Evolutionary conservation across 345 rosid genomes (phyloP).

Genomic region (Triadica sebifera): DNA sequence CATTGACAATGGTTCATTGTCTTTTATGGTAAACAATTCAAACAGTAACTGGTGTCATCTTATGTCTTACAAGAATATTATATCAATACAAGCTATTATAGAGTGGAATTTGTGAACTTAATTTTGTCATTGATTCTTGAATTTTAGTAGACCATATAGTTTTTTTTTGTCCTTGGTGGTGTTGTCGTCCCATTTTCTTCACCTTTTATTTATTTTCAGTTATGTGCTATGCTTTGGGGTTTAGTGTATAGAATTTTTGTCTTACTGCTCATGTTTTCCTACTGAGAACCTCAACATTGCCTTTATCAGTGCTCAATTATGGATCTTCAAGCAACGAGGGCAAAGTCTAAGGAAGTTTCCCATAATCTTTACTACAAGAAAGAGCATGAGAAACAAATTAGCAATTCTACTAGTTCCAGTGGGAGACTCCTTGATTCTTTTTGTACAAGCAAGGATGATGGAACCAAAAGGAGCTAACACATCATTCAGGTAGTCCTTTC

Average conservation of each 20-base stretch:
- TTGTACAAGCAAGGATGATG: slow-evolving; percentile 26
- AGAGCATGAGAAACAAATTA: slow-evolving; percentile 28
- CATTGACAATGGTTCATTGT: too few relatives aligned
- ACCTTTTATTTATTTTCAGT: too few relatives aligned
- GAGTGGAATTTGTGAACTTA: too few relatives aligned
- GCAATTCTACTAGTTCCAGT: slow-evolving; percentile 18
- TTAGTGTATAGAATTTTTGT: neutral
- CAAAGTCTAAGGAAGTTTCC: slow-evolving; percentile 25
- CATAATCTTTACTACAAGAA: slow-evolving; percentile 14
- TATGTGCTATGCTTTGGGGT: neutral
- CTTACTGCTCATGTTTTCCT: neutral
- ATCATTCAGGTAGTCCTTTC: slow-evolving; percentile 34
- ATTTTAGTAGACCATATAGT: too few relatives aligned
- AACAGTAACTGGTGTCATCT: too few relatives aligned
- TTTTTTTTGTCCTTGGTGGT: neutral
- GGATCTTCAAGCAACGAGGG: slow-evolving; percentile 33
- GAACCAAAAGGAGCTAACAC: slow-evolving; percentile 21
- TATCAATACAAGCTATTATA: too few relatives aligned
- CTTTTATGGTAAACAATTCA: too few relatives aligned
- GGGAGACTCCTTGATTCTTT: slow-evolving; percentile 24
- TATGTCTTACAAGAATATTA: too few relatives aligned
- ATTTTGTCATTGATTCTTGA: too few relatives aligned
- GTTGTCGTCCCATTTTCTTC: neutral
- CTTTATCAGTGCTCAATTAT: slow-evolving; percentile 25
- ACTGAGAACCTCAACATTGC: slow-evolving; percentile 17